A percentile compares a stretch with the other conserved stretches of the same genome.
Conservation (phyloP, 768 basidiomycete species). For the Auricularia auricula-judae region DNA sequence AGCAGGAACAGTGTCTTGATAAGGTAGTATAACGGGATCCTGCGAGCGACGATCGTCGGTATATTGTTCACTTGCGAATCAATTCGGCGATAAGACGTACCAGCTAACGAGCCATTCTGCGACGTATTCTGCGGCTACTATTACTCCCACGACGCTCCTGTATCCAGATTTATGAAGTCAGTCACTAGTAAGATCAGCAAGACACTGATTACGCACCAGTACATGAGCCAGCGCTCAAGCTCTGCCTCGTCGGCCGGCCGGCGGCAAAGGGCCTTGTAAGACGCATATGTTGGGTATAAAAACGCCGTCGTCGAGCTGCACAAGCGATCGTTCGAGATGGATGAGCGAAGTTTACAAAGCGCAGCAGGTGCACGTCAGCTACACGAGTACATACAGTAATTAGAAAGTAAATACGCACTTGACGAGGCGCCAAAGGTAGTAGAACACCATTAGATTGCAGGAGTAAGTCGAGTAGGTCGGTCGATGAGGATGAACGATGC, state of each 20-base stretch:
- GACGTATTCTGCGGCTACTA: constrained; percentile 71
- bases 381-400: background rate
- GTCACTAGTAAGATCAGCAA: background rate
- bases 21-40: constrained; percentile 84
- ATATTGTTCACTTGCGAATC: background rate
- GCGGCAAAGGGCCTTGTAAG: constrained; percentile 87
- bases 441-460: background rate
- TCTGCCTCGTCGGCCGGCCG: constrained; percentile 78
- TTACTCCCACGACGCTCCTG: constrained; percentile 42
- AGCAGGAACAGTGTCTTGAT: constrained; percentile 78
- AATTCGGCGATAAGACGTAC: constrained; percentile 31
- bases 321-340: background rate
- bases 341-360: background rate
- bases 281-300: constrained; percentile 89
- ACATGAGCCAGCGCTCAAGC: constrained; percentile 93
- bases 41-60: constrained; percentile 19
- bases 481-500: no score
- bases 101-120: constrained; percentile 84
- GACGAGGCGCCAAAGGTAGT: background rate
- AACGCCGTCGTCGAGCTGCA: constrained; percentile 53
- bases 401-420: background rate
- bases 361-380: background rate
- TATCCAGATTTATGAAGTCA: no score
- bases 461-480: no score
- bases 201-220: constrained; percentile 45